These are phyloP conservation scores for Fusarium falciforme DNA, from an alignment of 2,329 filamentous ascomycete genomes.

Conservation along the genomic window DNA sequence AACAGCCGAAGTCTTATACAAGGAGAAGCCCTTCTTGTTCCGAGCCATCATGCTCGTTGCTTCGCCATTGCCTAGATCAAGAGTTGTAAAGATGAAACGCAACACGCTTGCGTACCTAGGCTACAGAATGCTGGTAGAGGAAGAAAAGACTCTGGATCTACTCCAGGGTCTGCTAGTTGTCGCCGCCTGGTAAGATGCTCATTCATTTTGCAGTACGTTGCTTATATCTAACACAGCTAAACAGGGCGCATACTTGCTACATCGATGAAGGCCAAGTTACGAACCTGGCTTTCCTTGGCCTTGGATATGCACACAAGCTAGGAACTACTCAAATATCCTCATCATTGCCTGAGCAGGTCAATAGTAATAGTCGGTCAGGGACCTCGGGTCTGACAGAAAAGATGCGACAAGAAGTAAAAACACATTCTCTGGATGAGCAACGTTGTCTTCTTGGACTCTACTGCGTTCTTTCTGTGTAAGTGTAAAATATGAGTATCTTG, in stretches of 20 bases:
- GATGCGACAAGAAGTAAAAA: slow-evolving; percentile 34
- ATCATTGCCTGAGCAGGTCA: slow-evolving; percentile 14
- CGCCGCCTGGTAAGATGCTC: slow-evolving; percentile 55
- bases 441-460: slow-evolving; percentile 54
- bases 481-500: not conserved
- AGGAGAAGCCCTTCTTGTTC: slow-evolving; percentile 53
- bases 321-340: slow-evolving; percentile 45
- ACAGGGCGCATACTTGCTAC: slow-evolving; percentile 51
- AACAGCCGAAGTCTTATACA: slow-evolving; percentile 46
- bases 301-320: slow-evolving; percentile 56
- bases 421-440: slow-evolving; percentile 51
- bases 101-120: slow-evolving; percentile 56
- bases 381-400: slow-evolving; percentile 25
- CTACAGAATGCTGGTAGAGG: slow-evolving; percentile 55
- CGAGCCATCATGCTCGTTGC: slow-evolving; percentile 53
- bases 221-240: not conserved
- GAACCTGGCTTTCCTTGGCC: slow-evolving; percentile 53
- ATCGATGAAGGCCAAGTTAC: slow-evolving; percentile 51
- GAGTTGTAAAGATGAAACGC: slow-evolving; percentile 53
- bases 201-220: too few species aligned
- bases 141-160: slow-evolving; percentile 55
- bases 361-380: slow-evolving; percentile 11
- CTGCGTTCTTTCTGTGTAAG: slow-evolving; percentile 54
- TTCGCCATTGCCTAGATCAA: slow-evolving; percentile 43
- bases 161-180: slow-evolving; percentile 60